Evolutionary conservation across 257 asterid species (phyloP), one percentile per base, ranked within the genome.

Genomic region (Prunella vulgaris): DNA sequence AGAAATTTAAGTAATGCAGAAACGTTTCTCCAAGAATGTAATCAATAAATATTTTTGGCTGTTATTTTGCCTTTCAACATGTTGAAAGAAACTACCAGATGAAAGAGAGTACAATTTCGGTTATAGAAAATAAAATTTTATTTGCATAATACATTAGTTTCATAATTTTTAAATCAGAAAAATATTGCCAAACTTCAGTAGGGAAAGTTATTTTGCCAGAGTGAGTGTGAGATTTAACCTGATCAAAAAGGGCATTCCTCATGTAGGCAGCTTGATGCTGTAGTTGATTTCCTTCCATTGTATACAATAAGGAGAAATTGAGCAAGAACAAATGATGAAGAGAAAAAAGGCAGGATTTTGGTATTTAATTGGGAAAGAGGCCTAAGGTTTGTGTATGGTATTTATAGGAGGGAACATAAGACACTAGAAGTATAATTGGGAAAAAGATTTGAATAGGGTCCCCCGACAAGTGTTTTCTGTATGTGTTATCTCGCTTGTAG

Each of bases 191-290:
- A 48, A 64, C 48, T 63, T 63, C 62, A 44, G 30, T 5, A 30
- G 1, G 15, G 52, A 54, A 53, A 35, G 24, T 10, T 6, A 10
- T 18, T 62, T 32, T 42, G 42, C 64, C 35, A 21, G n/a, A n/a
- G 24, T 6, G 21, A 21, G 24, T 27, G 25, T 22, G 27, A 74
- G 69, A 37, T 61, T 21, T 48, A 60, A 88, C 96, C 90, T 88
- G 93, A 60, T 81, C 81, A 78, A 88, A 84, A 64, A 86, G 81
- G 68, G 76, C 70, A 71, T 74, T 79, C 73, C 87, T 86, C 80
- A 77, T 58, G 65, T n/a, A 62, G 48, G 86, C 78, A 70, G 89
- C 87, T 79, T 81, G 93, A 46, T 73, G 70, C 74, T 75, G 88
- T 68, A 75, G 69, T 20, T 74, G 82, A 58, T 54, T 73, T 60